These are phyloP conservation scores for Polytrichum commune DNA, from an alignment of 225 moss, liverwort and hornwort genomes.

Conservation along the genomic window DNA sequence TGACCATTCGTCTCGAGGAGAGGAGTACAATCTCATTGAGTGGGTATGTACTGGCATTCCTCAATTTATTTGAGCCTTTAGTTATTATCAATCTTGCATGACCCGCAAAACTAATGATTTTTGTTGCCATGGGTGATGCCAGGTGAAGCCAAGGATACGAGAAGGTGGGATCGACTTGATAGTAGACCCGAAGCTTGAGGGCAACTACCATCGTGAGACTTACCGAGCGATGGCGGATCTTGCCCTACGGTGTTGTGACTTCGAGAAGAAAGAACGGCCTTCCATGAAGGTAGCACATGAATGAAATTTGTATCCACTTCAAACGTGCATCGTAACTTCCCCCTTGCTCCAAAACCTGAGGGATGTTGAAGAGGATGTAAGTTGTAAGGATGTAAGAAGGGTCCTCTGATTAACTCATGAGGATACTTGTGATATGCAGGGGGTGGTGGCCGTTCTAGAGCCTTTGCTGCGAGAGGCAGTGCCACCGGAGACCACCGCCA, in stretches of 20 bases:
- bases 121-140: background rate
- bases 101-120: too few relatives aligned
- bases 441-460: constrained; percentile 3
- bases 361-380: background rate
- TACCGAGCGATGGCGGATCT: background rate
- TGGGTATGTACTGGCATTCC: constrained; percentile 1
- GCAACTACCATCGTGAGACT: constrained; percentile 1
- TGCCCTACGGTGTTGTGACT: background rate
- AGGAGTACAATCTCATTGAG: constrained; percentile 9
- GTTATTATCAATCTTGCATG: background rate
- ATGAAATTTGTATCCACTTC: background rate
- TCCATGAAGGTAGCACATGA: constrained; percentile 8
- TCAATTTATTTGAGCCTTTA: background rate
- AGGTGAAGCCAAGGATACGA: constrained; percentile 5
- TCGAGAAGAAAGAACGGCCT: constrained; percentile 5
- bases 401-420: background rate
- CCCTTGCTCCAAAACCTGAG: background rate
- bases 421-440: background rate
- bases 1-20: constrained; percentile 3
- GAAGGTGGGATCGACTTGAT: background rate
- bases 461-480: background rate
- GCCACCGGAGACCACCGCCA: background rate
- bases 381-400: background rate
- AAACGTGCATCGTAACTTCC: too few relatives aligned
- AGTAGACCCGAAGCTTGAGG: constrained; percentile 5